phyloP scores from a whole-genome alignment of 306 rosid genomes.

The Biancaea sappan region DNA sequence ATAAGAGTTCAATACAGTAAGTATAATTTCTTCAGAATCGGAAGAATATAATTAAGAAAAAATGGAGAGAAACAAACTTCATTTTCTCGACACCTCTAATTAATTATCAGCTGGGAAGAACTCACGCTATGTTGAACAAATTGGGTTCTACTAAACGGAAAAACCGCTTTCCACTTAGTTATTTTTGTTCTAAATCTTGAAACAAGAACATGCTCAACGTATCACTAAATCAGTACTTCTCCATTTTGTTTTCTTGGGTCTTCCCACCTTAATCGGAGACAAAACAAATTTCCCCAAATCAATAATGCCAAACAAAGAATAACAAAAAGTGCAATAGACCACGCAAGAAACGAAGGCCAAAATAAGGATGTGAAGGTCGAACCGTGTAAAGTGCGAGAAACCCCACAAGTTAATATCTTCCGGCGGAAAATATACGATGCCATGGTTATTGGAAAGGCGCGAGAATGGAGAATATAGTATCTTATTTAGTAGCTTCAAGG shows the following conservation, averaged over 20 bases:
- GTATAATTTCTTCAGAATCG: neutral
- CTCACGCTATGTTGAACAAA: neutral
- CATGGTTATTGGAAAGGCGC: constrained; percentile 35
- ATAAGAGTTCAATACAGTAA: neutral
- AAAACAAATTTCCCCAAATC: neutral
- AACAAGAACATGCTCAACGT: neutral
- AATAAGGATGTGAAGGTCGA: neutral
- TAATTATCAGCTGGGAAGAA: neutral
- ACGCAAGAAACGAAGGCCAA: neutral
- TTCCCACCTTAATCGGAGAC: neutral
- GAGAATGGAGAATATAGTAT: neutral
- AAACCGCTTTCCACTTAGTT: neutral
- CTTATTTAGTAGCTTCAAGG: neutral
- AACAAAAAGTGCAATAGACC: neutral
- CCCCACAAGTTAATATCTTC: constrained; percentile 29
- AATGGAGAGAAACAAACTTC: neutral
- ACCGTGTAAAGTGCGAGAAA: constrained; percentile 53
- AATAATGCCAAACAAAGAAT: neutral
- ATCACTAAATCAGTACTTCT: neutral
- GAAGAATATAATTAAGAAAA: neutral
- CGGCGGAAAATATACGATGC: constrained; percentile 55
- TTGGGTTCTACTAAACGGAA: neutral
- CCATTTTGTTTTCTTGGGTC: neutral
- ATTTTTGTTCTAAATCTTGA: neutral
- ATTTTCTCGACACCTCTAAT: neutral